Evolutionary conservation across 345 rosid genomes (phyloP), one percentile per base, ranked within the genome.

Genomic region (Eucalyptus urophylla): DNA sequence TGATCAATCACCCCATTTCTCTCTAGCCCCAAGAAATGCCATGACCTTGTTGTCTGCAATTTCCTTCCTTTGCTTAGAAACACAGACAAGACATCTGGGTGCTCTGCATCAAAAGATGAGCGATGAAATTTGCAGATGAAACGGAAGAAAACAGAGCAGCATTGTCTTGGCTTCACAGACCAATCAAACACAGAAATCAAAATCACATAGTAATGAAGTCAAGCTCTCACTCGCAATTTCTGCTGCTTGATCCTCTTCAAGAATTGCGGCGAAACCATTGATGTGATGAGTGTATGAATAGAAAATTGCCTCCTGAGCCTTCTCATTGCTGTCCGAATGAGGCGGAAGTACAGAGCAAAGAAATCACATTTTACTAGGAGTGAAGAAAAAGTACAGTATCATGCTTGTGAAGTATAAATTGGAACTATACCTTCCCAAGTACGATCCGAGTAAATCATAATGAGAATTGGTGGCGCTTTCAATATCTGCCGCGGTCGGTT

Each of bases 181-280:
- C 80, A 15, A 31, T 8, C 40, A 11, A 58, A 86, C 53, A 31
- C 14, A 31, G 11, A 86, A 51, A 49, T n/a, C 27, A 50, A 33
- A 49, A 86, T 56, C 21, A 86, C 87, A 4, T 29, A 67, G 19
- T 8, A 2, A 67, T 67, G 4, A 15, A n/a, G 80, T 37, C 80
- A 8, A 67, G 16, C 80, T 90, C 80, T 67, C 21, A 92, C 93
- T 90, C 4, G 95, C 92, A 43, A 94, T 53, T 88, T 88, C 49
- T 89, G 88, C 90, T 4, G 92, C 95, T 88, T 94, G 92, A 49
- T 91, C 92, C 31, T 91, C 87, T 10, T 90, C 94, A 37, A 95
- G 93, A 87, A 89, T 89, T 40, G 96, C 96, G 3, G 95, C 93
- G 7, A 94, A 94, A 45, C 96, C 97, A 16, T 94, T 93, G 89